Conservation (phyloP, 148 eudicot species). For the Beta vulgaris region DNA sequence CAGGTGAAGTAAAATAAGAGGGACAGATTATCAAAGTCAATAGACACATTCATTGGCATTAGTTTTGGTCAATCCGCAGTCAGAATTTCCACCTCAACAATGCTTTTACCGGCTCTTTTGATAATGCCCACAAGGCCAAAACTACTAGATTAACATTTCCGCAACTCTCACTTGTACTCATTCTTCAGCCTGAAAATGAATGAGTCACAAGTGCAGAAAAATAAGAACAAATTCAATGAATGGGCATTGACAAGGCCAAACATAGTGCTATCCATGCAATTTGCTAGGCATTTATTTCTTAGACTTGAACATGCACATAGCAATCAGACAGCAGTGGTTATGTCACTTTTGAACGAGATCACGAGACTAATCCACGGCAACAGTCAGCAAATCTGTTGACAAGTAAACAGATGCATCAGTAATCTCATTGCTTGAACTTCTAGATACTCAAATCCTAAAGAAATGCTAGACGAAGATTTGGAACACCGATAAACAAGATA, state of each 20-base stretch:
- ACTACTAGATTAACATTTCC: not conserved
- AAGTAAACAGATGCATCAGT: not conserved
- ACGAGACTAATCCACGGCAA: not conserved
- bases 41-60: conserved; percentile 1
- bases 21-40: conserved; percentile 9
- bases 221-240: not conserved
- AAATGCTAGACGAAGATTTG: not conserved
- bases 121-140: conserved; percentile 7
- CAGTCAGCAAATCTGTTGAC: not conserved
- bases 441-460: not conserved
- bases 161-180: conserved; percentile 5
- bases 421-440: not conserved
- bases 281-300: conserved; percentile 8
- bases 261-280: conserved; percentile 17
- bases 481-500: not conserved
- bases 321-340: conserved; percentile 11
- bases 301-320: not conserved
- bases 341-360: not conserved
- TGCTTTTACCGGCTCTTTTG: conserved; percentile 5
- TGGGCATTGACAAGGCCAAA: conserved; percentile 26
- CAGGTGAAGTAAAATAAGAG: not conserved
- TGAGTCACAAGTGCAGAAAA: conserved; percentile 1
- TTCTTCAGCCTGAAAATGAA: conserved; percentile 16
- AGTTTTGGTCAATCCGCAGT: conserved; percentile 9
- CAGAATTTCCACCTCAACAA: not conserved